Evolutionary conservation across 2,329 filamentous ascomycete genomes (phyloP).

Genomic region (Bipolaris sorokiniana): DNA sequence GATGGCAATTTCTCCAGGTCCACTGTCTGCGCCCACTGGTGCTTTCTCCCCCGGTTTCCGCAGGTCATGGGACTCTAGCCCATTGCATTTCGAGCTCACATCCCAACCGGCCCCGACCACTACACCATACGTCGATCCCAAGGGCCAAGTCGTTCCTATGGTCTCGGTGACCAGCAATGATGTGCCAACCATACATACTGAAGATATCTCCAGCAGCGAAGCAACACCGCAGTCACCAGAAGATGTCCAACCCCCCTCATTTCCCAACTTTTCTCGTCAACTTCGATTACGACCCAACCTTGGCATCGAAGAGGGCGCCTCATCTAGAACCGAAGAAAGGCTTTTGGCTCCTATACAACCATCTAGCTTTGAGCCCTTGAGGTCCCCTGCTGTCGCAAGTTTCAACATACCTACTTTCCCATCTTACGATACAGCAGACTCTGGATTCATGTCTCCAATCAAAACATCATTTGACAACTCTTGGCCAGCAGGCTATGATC

Average conservation of each 20-base stretch:
- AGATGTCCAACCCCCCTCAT: slow-evolving; percentile 26
- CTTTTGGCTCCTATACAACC: slow-evolving; percentile 27
- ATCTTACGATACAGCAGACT: slow-evolving; percentile 20
- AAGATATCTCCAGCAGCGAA: slow-evolving; percentile 17
- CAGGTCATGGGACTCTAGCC: slow-evolving; percentile 50
- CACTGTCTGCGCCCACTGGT: slow-evolving; percentile 49
- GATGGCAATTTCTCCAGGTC: slow-evolving; percentile 51
- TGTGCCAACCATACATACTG: slow-evolving; percentile 10
- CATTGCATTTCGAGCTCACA: slow-evolving; percentile 43
- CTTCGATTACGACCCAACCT: slow-evolving; percentile 37
- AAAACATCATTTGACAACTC: slow-evolving; percentile 40
- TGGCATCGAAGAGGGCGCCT: slow-evolving; percentile 19
- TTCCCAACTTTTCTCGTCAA: slow-evolving; percentile 50
- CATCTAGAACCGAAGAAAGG: slow-evolving; percentile 19
- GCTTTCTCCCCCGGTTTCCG: slow-evolving; percentile 47
- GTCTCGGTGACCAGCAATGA: slow-evolving; percentile 42
- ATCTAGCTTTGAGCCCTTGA: slow-evolving; percentile 32
- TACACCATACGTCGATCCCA: slow-evolving; percentile 47
- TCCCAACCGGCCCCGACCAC: slow-evolving; percentile 37
- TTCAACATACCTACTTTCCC: slow-evolving; percentile 25
- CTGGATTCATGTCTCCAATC: slow-evolving; percentile 37
- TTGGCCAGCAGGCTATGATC: slow-evolving; percentile 38
- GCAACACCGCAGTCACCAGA: slow-evolving; percentile 15
- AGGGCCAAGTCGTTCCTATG: slow-evolving; percentile 46
- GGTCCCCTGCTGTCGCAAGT: slow-evolving; percentile 35